Conservation (phyloP, 495 filamentous ascomycete genomes). For the Trichoderma parareesei region DNA sequence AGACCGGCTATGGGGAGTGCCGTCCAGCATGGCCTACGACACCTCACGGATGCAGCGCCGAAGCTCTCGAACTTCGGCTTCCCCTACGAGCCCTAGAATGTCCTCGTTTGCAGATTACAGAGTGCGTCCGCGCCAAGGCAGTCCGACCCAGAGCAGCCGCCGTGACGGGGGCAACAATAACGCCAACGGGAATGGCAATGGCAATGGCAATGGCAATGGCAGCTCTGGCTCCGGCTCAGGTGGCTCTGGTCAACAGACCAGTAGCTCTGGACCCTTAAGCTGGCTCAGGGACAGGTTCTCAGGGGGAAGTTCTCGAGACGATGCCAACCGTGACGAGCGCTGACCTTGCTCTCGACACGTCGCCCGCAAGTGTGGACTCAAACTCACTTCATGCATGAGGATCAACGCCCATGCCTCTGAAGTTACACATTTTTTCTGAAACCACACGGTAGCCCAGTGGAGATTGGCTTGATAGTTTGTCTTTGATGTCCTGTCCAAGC, state of each 20-base stretch:
- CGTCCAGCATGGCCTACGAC: slow-evolving; percentile 1
- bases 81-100: slow-evolving; percentile 15
- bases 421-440: too few species aligned
- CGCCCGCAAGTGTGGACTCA: neutral
- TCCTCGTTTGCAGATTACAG: slow-evolving; percentile 17
- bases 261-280: slow-evolving; percentile 22
- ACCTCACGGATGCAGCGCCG: slow-evolving; percentile 7
- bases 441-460: neutral
- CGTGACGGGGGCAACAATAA: slow-evolving; percentile 15
- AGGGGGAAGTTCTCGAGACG: slow-evolving; percentile 14
- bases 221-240: too few species aligned
- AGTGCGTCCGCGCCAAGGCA: slow-evolving; percentile 18
- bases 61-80: slow-evolving; percentile 13
- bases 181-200: neutral
- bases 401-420: neutral
- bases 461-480: neutral
- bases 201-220: too few species aligned
- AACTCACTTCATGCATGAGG: neutral
- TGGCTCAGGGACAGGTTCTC: slow-evolving; percentile 33
- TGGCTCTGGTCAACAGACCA: neutral
- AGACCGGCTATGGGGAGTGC: neutral
- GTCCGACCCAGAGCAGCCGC: slow-evolving; percentile 21
- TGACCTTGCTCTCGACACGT: neutral
- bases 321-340: neutral
- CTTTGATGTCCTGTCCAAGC: too few species aligned